These are phyloP conservation scores for Clonostachys solani DNA, from an alignment of 2,329 filamentous ascomycete genomes.

Conservation along the genomic window DNA sequence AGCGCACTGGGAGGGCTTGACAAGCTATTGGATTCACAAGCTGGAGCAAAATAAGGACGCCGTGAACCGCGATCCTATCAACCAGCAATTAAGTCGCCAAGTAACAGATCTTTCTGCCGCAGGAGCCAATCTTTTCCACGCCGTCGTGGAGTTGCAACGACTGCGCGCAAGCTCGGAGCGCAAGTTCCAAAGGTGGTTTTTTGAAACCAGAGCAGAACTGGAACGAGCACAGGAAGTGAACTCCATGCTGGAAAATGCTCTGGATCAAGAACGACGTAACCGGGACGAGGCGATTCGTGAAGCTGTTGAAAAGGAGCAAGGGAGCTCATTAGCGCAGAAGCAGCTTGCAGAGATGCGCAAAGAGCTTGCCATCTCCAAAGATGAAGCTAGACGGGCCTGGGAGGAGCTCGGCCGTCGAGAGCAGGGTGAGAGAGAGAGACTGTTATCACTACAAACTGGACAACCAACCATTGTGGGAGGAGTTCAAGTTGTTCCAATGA, in stretches of 20 bases:
- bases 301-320: conserved; percentile 62
- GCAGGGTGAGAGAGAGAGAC: conserved; percentile 87
- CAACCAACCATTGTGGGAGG: conserved; percentile 87
- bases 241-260: conserved; percentile 69
- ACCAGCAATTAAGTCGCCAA: conserved; percentile 84
- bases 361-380: conserved; percentile 90
- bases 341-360: conserved; percentile 86
- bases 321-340: conserved; percentile 72
- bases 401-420: conserved; percentile 92
- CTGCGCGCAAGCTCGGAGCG: conserved; percentile 91
- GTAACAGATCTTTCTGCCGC: conserved; percentile 97
- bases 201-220: conserved; percentile 84
- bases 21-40: conserved; percentile 93
- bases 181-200: conserved; percentile 99
- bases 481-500: conserved; percentile 94
- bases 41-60: conserved; percentile 88
- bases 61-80: conserved; percentile 75
- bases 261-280: conserved; percentile 71
- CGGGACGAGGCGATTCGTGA: conserved; percentile 64
- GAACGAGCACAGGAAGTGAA: conserved; percentile 81
- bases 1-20: conserved; percentile 96
- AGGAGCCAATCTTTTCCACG: conserved; percentile 94
- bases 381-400: conserved; percentile 93
- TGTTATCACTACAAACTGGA: conserved; percentile 78
- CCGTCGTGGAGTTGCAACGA: conserved; percentile 91